Base-by-base conservation (phyloP, 176 grass and related monocot genomes). In the Olyra latifolia region DNA sequence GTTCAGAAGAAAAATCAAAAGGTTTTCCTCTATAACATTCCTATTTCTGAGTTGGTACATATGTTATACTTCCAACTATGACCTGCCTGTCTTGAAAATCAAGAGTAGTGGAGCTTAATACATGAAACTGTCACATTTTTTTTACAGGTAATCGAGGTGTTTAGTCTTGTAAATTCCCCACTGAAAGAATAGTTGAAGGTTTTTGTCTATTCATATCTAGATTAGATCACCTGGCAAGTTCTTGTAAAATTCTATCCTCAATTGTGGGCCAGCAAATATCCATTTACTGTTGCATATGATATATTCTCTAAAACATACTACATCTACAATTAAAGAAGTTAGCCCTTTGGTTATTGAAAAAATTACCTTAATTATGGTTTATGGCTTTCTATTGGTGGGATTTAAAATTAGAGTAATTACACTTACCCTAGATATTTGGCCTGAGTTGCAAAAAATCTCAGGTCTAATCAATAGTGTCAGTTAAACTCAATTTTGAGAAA, bases 1-100 rank as follows among this genome's bases (percentile, higher is more conserved):
- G 1, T 0, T 0, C 46, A 16, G 72, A 77, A 65, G 64, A 82
- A 71, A 77, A 57, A 20, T 28, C 47, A 44, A 71, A 87, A 82
- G 79, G 79, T 87, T 76, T 76, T 20, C 60, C 42, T 66, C 23
- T 44, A 39, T 39, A 66, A 60, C n/a, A n/a, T n/a, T n/a, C n/a
- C n/a, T n/a, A n/a, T n/a, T 45, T 61, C 61, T 43, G 24, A 59
- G 40, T 35, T 45, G 5, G 41, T 28, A 41, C 23, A 29, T 61
- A 8, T 43, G 24, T 76, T 60, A 29, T 41, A 61, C 55, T 45
- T 76, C n/a, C 43, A 11, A 43, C 39, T 24, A 80, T 53, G 8
- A 46, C 55, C 23, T 58, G 16, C 24, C 10, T 68, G 1, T 55
- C 3, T 67, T 66, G 7, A 44, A 44, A 57, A 57, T 57, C 7